Evolutionary conservation across 345 rosid genomes (phyloP), one percentile per base, ranked within the genome.

Genomic region (Pistacia atlantica): DNA sequence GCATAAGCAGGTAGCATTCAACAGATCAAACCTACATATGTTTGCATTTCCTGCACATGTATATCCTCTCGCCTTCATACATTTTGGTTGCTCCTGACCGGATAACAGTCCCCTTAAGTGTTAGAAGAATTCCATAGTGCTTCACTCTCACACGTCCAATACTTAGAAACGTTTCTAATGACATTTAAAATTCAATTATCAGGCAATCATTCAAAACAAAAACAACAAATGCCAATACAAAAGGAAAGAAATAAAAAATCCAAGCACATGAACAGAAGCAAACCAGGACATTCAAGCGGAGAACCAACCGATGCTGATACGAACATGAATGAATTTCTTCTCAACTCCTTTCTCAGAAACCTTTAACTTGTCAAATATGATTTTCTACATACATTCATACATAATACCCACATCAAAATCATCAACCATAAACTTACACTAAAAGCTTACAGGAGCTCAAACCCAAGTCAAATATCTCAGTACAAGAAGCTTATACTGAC

Each of bases 21-120:
- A 35, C 56, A 61, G 54, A 56, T 13, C 74, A 71, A 72, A 83
- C 86, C 17, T 63, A 93, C 98, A 79, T 82, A 72, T 85, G 89
- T 79, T 92, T 93, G 90, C 98, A 95, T 87, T 87, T 95, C 63
- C 88, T 85, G 78, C 99, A 95, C 61, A 81, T 86, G 72, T 85
- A 95, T 86, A 89, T 87, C 87, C 97, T 84, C 82, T 87, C 91
- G 64, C 98, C 99, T 80, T 95, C 99, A 52, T 88, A 93, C 99
- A 95, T 93, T 87, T 93, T 95, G 64, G 87, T 85, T 74, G 95
- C 89, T 68, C 94, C 99, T 3, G 98, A 93, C 58, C 98, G 84
- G 74, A 90, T 95, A 28, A 95, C 93, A 1, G 97, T 95, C 62
- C 99, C 99, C 77, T 89, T 95, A 60, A 93, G 85, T 31, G 93